Conservation (phyloP, 805 yeast genomes). For the Suhomyces pyralidae region DNA sequence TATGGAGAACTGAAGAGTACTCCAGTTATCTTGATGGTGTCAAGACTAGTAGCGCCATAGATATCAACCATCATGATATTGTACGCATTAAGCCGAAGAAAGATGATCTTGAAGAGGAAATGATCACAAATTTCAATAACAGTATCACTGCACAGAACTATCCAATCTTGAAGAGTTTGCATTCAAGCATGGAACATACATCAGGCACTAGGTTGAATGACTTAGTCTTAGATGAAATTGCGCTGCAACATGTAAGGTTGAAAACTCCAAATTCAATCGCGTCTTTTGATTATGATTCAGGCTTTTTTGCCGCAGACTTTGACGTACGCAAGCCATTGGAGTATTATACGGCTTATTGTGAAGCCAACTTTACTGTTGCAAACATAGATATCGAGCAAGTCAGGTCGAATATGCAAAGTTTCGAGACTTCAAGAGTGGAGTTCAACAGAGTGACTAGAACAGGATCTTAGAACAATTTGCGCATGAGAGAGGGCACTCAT, state of each 20-base stretch:
- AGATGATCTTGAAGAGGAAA: slow-evolving; percentile 15
- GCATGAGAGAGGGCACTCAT: not conserved
- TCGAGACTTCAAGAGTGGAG: slow-evolving; percentile 9
- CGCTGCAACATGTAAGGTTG: slow-evolving; percentile 10
- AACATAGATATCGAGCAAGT: slow-evolving; percentile 10
- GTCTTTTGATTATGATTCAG: slow-evolving; percentile 20
- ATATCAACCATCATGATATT: slow-evolving; percentile 12
- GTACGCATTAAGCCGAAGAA: slow-evolving; percentile 15
- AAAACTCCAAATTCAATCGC: not conserved
- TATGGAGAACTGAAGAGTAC: slow-evolving; percentile 13
- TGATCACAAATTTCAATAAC: slow-evolving; percentile 11
- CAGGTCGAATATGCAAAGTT: slow-evolving; percentile 12
- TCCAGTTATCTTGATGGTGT: slow-evolving; percentile 12
- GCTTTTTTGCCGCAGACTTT: slow-evolving; percentile 28
- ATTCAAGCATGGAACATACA: slow-evolving; percentile 2
- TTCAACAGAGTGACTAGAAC: not conserved
- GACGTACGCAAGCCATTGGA: slow-evolving; percentile 17
- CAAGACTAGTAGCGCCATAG: slow-evolving; percentile 6
- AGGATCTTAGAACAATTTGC: not conserved
- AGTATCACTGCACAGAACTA: slow-evolving; percentile 15
- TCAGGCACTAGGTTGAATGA: slow-evolving; percentile 1
- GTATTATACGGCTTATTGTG: slow-evolving; percentile 6
- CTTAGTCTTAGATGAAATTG: slow-evolving; percentile 7
- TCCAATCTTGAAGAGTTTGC: slow-evolving; percentile 15
- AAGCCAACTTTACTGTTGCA: slow-evolving; percentile 9